These are phyloP conservation scores for Leccinum subrobustum DNA, from an alignment of 1,284 basidiomycete genomes.

Conservation along the genomic window DNA sequence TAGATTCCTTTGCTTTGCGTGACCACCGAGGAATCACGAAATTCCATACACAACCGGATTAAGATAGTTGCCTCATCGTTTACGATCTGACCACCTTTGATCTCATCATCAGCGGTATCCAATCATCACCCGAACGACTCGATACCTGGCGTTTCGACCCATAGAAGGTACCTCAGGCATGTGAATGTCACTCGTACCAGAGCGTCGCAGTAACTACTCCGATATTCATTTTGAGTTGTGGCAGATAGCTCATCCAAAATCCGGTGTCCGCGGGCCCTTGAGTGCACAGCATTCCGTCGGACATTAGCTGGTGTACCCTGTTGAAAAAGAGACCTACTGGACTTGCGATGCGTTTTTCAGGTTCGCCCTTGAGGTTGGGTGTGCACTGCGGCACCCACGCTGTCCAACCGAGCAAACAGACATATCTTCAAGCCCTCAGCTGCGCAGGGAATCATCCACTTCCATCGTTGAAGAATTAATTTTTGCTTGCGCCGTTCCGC, in stretches of 20 bases:
- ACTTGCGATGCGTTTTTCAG: neutral
- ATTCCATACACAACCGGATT: neutral
- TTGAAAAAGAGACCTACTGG: neutral
- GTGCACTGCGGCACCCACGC: neutral
- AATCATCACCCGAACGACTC: neutral
- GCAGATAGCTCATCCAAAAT: neutral
- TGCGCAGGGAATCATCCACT: neutral
- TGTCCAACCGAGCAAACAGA: neutral
- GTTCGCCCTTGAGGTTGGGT: neutral
- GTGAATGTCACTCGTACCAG: neutral
- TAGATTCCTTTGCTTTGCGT: neutral
- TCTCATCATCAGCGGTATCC: neutral
- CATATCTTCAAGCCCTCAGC: too few relatives aligned
- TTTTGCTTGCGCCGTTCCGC: neutral
- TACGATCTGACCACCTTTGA: neutral
- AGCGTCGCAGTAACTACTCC: neutral
- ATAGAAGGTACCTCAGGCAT: neutral
- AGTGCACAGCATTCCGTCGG: too few relatives aligned
- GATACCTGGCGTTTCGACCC: neutral
- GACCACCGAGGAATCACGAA: neutral
- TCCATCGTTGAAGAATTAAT: neutral
- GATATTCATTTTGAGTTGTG: neutral
- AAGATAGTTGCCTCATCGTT: neutral
- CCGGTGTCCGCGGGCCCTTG: neutral
- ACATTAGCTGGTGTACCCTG: neutral